Percentiles rank a stretch among this genome's conserved stretches.
Evolutionary conservation across 257 asterid species (phyloP).

Genomic region (Haberlea rhodopensis): DNA sequence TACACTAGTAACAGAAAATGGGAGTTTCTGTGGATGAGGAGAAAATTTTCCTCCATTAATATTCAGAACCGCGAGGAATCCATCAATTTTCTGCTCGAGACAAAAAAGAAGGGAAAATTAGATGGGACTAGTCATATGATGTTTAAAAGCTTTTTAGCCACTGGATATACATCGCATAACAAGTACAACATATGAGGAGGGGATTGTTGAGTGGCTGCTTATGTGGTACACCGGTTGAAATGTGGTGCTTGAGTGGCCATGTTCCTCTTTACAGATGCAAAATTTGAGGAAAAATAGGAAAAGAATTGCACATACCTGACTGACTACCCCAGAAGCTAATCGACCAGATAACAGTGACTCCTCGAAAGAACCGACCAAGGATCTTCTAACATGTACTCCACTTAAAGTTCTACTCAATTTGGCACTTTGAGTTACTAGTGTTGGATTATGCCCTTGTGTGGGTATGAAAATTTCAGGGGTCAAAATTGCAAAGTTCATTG

Average conservation of each 20-base stretch:
- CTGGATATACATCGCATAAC: background rate
- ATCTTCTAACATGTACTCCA: constrained; percentile 73
- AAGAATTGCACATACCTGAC: constrained; percentile 44
- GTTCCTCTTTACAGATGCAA: too few species aligned
- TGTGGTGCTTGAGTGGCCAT: background rate
- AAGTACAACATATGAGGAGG: constrained; percentile 9
- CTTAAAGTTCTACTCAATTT: constrained; percentile 55
- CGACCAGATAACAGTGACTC: constrained; percentile 92
- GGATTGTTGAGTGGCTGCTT: background rate
- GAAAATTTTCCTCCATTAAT: constrained; percentile 84
- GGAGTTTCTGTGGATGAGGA: constrained; percentile 86
- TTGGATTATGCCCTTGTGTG: constrained; percentile 36
- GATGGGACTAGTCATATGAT: background rate
- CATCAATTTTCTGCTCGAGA: constrained; percentile 73
- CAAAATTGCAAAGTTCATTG: constrained; percentile 47
- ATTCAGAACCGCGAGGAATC: constrained; percentile 83
- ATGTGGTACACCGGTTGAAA: background rate
- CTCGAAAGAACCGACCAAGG: constrained; percentile 92
- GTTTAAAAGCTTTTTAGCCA: background rate
- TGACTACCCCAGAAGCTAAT: constrained; percentile 67
- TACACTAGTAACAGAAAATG: constrained; percentile 79
- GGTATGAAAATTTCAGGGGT: constrained; percentile 46
- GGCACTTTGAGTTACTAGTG: constrained; percentile 38
- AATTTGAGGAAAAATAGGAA: background rate
- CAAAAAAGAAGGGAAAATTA: constrained; percentile 6